Conservation (phyloP, 441 rosid species). For the Populus hybrid region DNA sequence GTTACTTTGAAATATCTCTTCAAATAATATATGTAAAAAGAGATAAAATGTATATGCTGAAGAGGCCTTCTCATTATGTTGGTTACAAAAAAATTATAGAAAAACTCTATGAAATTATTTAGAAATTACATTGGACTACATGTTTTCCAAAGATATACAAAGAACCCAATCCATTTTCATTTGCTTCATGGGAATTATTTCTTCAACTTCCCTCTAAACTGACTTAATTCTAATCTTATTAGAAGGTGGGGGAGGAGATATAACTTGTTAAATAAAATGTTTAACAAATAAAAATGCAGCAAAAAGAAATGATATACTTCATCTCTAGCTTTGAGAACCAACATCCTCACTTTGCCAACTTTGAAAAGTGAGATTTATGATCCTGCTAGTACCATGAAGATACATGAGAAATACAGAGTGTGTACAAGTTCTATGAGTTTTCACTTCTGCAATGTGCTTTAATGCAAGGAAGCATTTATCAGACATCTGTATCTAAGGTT, state of each 20-base stretch:
- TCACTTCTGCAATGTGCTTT: background rate
- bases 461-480: background rate
- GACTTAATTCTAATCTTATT: conserved; percentile 92
- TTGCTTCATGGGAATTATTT: conserved; percentile 90
- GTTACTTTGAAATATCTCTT: too few species aligned
- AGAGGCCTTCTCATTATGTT: too few species aligned
- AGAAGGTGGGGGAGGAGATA: conserved; percentile 89
- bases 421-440: too few species aligned
- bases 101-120: conserved; percentile 11
- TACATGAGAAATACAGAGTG: too few species aligned
- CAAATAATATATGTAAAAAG: too few species aligned
- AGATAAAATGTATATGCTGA: too few species aligned
- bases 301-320: background rate
- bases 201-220: conserved; percentile 92
- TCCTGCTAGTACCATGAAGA: too few species aligned
- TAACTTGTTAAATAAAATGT: conserved; percentile 44
- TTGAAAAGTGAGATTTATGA: too few species aligned
- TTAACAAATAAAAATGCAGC: background rate
- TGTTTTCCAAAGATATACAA: conserved; percentile 74
- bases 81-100: too few species aligned
- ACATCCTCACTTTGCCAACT: too few species aligned
- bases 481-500: background rate
- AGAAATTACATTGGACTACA: conserved; percentile 38
- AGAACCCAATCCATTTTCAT: conserved; percentile 37
- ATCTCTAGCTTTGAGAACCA: too few species aligned